These are phyloP conservation scores for Trichoderma sp. DNA, from an alignment of 2,329 filamentous ascomycete genomes.

Conservation along the genomic window DNA sequence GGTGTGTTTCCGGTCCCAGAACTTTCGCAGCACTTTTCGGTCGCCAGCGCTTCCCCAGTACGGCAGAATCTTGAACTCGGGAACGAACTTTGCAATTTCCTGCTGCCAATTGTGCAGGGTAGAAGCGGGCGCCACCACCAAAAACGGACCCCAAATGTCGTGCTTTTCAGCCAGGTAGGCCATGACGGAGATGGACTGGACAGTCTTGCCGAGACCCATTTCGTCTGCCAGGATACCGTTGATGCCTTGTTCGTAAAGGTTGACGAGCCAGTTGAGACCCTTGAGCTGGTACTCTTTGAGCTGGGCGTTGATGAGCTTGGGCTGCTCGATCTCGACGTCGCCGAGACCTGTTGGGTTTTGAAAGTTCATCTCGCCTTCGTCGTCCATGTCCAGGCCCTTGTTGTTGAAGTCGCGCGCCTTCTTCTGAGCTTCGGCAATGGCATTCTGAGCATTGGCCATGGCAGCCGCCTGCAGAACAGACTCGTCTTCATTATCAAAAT, in stretches of 20 bases:
- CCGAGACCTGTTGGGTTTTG: slow-evolving; percentile 96
- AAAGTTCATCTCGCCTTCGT: slow-evolving; percentile 99
- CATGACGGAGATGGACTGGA: slow-evolving; percentile 99
- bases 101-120: slow-evolving; percentile 99
- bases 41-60: slow-evolving; percentile 97
- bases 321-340: slow-evolving; percentile 90
- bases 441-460: slow-evolving; percentile 93
- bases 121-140: slow-evolving; percentile 93
- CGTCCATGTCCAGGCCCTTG: slow-evolving; percentile 66
- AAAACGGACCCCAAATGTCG: slow-evolving; percentile 96
- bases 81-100: slow-evolving; percentile 93
- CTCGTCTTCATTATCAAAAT: slow-evolving; percentile 95
- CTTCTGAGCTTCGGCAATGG: slow-evolving; percentile 89
- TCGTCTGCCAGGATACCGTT: slow-evolving; percentile 98
- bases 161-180: slow-evolving; percentile 95
- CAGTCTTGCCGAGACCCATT: slow-evolving; percentile 99
- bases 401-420: slow-evolving; percentile 93
- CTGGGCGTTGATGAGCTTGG: slow-evolving; percentile 87
- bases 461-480: slow-evolving; percentile 76
- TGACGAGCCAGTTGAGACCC: slow-evolving; percentile 98
- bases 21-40: slow-evolving; percentile 93
- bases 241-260: slow-evolving; percentile 98
- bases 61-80: slow-evolving; percentile 88
- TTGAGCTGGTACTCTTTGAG: slow-evolving; percentile 99
- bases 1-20: slow-evolving; percentile 97